These are phyloP conservation scores for Epichloe sibirici DNA, from an alignment of 2,329 filamentous ascomycete species.

Conservation along the genomic window DNA sequence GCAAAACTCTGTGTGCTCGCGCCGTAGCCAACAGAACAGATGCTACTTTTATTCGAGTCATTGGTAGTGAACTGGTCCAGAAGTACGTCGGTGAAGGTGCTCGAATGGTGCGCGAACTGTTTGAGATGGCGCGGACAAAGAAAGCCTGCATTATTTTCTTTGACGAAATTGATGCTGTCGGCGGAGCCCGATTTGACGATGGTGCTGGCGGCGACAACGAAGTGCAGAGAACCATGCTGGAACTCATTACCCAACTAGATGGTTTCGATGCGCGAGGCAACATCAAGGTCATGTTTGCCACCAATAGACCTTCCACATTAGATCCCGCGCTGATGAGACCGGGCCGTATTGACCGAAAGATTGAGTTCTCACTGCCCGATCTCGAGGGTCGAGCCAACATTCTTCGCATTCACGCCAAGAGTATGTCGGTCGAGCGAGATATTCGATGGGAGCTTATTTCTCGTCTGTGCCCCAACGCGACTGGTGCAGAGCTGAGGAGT, in stretches of 20 bases:
- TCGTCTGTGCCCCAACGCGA: constrained; percentile 90
- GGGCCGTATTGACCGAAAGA: constrained; percentile 95
- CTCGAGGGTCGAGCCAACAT: constrained; percentile 97
- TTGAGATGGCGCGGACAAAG: constrained; percentile 98
- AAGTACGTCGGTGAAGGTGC: constrained; percentile 99
- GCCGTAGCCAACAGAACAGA: constrained; percentile 97
- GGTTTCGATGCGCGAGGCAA: constrained; percentile 94
- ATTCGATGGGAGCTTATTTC: constrained; percentile 99
- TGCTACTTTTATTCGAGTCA: constrained; percentile 96
- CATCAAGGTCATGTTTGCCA: constrained; percentile 99
- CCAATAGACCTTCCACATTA: constrained; percentile 88
- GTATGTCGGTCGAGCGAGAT: constrained; percentile 97
- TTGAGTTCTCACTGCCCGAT: constrained; percentile 94
- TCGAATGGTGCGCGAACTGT: constrained; percentile 95
- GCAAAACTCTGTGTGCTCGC: constrained; percentile 94
- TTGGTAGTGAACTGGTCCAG: constrained; percentile 93
- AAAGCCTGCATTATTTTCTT: constrained; percentile 98
- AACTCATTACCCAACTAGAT: constrained; percentile 92
- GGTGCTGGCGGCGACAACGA: constrained; percentile 95
- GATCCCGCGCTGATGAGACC: constrained; percentile 97
- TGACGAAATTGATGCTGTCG: constrained; percentile 94
- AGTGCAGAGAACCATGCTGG: constrained; percentile 95
- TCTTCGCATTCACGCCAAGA: constrained; percentile 96
- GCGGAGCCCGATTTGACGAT: constrained; percentile 91
- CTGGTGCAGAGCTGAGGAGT: constrained; percentile 87